These are phyloP conservation scores for Chalciporus sp. DNA, from an alignment of 1,284 basidiomycete species.

Conservation along the genomic window DNA sequence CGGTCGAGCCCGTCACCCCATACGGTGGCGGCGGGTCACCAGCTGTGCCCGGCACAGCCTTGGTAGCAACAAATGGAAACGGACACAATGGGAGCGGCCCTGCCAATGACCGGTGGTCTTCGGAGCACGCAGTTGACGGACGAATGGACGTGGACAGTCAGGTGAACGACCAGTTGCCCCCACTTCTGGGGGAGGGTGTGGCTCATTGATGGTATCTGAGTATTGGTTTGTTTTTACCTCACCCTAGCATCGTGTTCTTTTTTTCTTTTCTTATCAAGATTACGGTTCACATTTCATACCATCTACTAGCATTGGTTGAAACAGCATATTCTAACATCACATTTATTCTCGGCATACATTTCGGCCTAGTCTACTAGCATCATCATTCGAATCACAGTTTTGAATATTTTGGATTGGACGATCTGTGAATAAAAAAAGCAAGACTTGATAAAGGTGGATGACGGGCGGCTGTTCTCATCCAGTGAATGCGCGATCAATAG, in stretches of 20 bases:
- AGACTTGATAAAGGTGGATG: not conserved
- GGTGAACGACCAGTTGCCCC: slow-evolving; percentile 14
- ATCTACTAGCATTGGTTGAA: slow-evolving; percentile 27
- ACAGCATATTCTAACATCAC: slow-evolving; percentile 31
- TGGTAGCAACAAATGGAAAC: slow-evolving; percentile 23
- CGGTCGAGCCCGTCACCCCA: slow-evolving; percentile 63
- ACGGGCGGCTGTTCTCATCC: not conserved
- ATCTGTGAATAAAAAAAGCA: not conserved
- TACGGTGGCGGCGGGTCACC: slow-evolving; percentile 25
- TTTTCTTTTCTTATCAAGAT: slow-evolving; percentile 9
- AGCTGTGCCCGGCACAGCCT: slow-evolving; percentile 11
- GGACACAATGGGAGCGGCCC: slow-evolving; percentile 10
- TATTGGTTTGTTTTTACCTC: not conserved
- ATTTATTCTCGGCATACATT: slow-evolving; percentile 24
- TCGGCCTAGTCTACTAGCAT: slow-evolving; percentile 16
- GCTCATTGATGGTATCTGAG: slow-evolving; percentile 13
- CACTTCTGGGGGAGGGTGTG: slow-evolving; percentile 12
- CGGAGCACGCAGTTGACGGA: slow-evolving; percentile 3
- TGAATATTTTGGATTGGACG: not conserved
- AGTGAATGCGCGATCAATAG: not conserved
- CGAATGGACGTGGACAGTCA: slow-evolving; percentile 33
- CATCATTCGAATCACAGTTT: slow-evolving; percentile 2
- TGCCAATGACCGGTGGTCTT: slow-evolving; percentile 9
- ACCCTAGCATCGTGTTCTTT: slow-evolving; percentile 1
- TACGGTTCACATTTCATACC: slow-evolving; percentile 30